Conservation (phyloP, 2,329 filamentous ascomycete genomes). For the Fusarium nematophilum region DNA sequence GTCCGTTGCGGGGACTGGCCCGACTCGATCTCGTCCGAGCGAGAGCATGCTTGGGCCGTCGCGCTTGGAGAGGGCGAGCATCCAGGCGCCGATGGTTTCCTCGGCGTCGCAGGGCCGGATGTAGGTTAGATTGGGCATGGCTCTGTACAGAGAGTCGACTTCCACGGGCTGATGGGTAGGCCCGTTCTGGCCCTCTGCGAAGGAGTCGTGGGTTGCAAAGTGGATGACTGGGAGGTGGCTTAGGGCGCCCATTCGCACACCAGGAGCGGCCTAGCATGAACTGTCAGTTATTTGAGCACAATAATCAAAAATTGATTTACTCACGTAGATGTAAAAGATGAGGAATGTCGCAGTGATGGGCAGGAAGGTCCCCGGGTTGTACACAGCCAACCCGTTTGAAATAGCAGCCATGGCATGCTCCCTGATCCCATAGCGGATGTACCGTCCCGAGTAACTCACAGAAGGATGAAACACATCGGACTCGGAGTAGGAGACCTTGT, state of each 20-base stretch:
- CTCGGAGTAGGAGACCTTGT: slow-evolving; percentile 58
- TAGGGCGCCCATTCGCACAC: slow-evolving; percentile 64
- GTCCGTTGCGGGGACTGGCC: slow-evolving; percentile 41
- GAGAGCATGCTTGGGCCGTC: slow-evolving; percentile 44
- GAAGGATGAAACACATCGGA: slow-evolving; percentile 42
- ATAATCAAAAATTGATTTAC: neutral
- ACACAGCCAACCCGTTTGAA: slow-evolving; percentile 67
- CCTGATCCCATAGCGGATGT: slow-evolving; percentile 62
- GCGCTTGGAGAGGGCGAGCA: slow-evolving; percentile 19
- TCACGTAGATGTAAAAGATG: slow-evolving; percentile 63
- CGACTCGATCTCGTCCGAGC: slow-evolving; percentile 49
- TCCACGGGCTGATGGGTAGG: slow-evolving; percentile 71
- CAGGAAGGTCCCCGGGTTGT: slow-evolving; percentile 61
- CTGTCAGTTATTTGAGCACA: neutral
- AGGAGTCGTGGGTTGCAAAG: slow-evolving; percentile 65
- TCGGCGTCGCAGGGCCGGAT: slow-evolving; percentile 65
- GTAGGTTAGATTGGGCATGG: slow-evolving; percentile 66
- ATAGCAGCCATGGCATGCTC: slow-evolving; percentile 69
- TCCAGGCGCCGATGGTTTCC: slow-evolving; percentile 60
- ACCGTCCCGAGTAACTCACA: slow-evolving; percentile 49
- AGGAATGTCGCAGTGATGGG: slow-evolving; percentile 68
- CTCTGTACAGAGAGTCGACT: slow-evolving; percentile 62
- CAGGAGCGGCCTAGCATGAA: slow-evolving; percentile 5
- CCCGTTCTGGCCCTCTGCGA: slow-evolving; percentile 61
- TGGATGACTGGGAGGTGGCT: slow-evolving; percentile 66